Percentiles rank a stretch among this genome's conserved stretches.
phyloP scores from a whole-genome alignment of 257 asterid genomes.

The Fraxinus excelsior region DNA sequence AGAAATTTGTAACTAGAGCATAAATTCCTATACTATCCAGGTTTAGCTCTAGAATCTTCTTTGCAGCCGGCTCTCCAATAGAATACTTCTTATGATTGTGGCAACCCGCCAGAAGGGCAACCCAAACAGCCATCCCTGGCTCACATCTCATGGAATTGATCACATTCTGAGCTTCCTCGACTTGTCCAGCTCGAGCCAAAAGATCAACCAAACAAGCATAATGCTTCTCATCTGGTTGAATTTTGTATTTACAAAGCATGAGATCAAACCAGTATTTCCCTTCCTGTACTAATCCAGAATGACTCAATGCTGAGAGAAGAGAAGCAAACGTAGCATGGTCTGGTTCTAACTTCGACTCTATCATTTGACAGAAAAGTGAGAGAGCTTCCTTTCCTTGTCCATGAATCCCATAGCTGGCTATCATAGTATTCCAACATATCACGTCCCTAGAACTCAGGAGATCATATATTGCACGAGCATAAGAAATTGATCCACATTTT shows the following conservation, averaged over 20 bases:
- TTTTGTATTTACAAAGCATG: slow-evolving; percentile 60
- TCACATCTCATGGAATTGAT: slow-evolving; percentile 46
- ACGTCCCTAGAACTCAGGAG: slow-evolving; percentile 42
- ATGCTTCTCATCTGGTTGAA: slow-evolving; percentile 76
- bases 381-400: slow-evolving; percentile 72
- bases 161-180: slow-evolving; percentile 58
- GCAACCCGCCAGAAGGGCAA: slow-evolving; percentile 85
- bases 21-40: slow-evolving; percentile 60
- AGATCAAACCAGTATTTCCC: slow-evolving; percentile 60
- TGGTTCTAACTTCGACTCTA: slow-evolving; percentile 39
- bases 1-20: slow-evolving; percentile 70
- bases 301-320: slow-evolving; percentile 79
- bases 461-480: slow-evolving; percentile 50
- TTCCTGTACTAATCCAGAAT: slow-evolving; percentile 70
- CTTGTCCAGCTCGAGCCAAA: slow-evolving; percentile 78
- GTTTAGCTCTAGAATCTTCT: slow-evolving; percentile 56
- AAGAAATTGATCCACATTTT: slow-evolving; percentile 64
- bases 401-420: slow-evolving; percentile 73
- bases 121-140: slow-evolving; percentile 75
- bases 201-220: slow-evolving; percentile 76
- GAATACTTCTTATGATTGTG: slow-evolving; percentile 56
- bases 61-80: slow-evolving; percentile 68
- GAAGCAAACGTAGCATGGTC: slow-evolving; percentile 88
- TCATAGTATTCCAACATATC: slow-evolving; percentile 74
- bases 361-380: slow-evolving; percentile 55